These are phyloP conservation scores for Candida tetrigidarum DNA, from an alignment of 1,139 yeast genomes.

Conservation along the genomic window DNA sequence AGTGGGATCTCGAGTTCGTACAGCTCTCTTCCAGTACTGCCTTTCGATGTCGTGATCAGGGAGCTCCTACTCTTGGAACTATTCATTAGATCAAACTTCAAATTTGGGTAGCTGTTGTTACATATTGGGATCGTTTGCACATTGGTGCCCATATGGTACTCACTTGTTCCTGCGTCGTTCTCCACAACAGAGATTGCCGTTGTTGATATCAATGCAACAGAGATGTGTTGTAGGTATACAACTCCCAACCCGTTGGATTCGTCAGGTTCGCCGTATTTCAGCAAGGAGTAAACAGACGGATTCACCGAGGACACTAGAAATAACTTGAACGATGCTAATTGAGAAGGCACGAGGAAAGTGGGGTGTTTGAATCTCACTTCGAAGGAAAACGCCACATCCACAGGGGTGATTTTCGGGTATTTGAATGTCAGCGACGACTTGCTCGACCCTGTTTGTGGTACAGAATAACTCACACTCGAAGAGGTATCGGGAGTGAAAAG, in stretches of 20 bases:
- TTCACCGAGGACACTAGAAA: slow-evolving; percentile 37
- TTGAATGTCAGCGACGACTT: slow-evolving; percentile 8
- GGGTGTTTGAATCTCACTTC: slow-evolving; percentile 54
- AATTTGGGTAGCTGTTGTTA: slow-evolving; percentile 36
- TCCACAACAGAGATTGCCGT: slow-evolving; percentile 44
- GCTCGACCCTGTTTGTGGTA: slow-evolving; percentile 15
- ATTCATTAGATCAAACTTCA: slow-evolving; percentile 45
- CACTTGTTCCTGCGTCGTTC: slow-evolving; percentile 27
- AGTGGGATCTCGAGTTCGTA: slow-evolving; percentile 53
- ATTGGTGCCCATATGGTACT: slow-evolving; percentile 35
- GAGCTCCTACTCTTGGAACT: slow-evolving; percentile 33
- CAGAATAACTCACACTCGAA: neutral
- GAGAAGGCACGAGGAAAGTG: slow-evolving; percentile 46
- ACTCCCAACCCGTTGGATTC: slow-evolving; percentile 54
- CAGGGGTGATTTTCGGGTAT: slow-evolving; percentile 33
- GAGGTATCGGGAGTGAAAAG: slow-evolving; percentile 18
- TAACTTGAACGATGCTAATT: slow-evolving; percentile 43
- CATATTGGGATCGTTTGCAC: slow-evolving; percentile 34
- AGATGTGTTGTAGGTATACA: slow-evolving; percentile 43
- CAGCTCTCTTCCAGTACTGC: slow-evolving; percentile 20
- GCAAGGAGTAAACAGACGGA: slow-evolving; percentile 41
- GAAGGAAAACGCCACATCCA: slow-evolving; percentile 47
- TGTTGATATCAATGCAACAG: slow-evolving; percentile 35
- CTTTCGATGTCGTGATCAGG: slow-evolving; percentile 18
- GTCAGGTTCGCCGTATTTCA: slow-evolving; percentile 39